Conservation (phyloP, 352 stramenopile genomes). For the Phytophthora hibernalis region DNA sequence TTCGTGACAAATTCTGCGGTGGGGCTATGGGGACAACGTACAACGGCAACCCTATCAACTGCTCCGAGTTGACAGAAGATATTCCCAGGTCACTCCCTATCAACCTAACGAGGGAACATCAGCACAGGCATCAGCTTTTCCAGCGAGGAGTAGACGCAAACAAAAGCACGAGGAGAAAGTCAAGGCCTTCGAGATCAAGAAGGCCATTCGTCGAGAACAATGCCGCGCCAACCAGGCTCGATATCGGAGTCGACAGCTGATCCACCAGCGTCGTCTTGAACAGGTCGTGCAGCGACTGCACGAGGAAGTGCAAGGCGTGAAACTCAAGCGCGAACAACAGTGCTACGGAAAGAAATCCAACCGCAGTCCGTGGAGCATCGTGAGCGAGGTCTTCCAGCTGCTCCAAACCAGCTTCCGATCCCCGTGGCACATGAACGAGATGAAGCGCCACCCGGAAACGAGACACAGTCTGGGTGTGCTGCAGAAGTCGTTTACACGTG, state of each 20-base stretch:
- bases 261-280: not conserved
- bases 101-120: too few species aligned
- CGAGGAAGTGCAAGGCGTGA: constrained; percentile 13
- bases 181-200: constrained; percentile 5
- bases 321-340: constrained; percentile 8
- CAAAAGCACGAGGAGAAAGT: not conserved
- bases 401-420: constrained; percentile 18
- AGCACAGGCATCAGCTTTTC: too few species aligned
- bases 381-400: constrained; percentile 20
- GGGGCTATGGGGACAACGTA: not conserved
- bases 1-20: not conserved
- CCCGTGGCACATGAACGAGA: constrained; percentile 22
- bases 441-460: constrained; percentile 12
- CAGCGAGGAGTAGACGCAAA: too few species aligned
- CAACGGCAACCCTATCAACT: too few species aligned
- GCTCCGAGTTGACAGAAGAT: not conserved
- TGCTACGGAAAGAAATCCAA: not conserved
- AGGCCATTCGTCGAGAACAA: constrained; percentile 25
- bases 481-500: constrained; percentile 5
- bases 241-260: constrained; percentile 23
- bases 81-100: not conserved
- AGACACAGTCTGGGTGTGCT: constrained; percentile 1
- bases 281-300: constrained; percentile 8
- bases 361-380: constrained; percentile 13
- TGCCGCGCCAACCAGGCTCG: constrained; percentile 31